phyloP scores from a whole-genome alignment of 768 basidiomycete genomes.

The Clathrus columnatus region DNA sequence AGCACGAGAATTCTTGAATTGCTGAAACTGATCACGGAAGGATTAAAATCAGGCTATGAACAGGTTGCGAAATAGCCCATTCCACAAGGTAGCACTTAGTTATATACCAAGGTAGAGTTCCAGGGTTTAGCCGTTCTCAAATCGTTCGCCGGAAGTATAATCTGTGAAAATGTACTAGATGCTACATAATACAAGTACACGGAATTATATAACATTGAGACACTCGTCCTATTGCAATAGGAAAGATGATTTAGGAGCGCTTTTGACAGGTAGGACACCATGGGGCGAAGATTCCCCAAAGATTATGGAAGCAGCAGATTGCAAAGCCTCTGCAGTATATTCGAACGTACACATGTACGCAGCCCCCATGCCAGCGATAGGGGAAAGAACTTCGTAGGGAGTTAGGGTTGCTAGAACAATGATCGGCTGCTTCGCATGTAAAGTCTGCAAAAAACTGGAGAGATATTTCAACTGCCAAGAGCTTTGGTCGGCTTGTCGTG shows the following conservation, averaged over 20 bases:
- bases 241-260: not conserved
- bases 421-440: slow-evolving; percentile 16
- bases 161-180: too few relatives aligned
- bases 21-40: too few relatives aligned
- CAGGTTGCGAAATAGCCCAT: too few relatives aligned
- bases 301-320: slow-evolving; percentile 33
- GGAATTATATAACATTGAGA: too few relatives aligned
- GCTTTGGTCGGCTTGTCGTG: slow-evolving; percentile 46
- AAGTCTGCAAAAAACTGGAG: slow-evolving; percentile 18
- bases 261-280: slow-evolving; percentile 24
- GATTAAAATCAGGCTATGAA: too few relatives aligned
- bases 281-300: slow-evolving; percentile 28
- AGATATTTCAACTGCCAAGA: slow-evolving; percentile 45
- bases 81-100: too few relatives aligned
- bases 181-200: too few relatives aligned
- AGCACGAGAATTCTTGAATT: not conserved
- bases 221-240: too few relatives aligned
- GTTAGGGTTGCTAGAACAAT: slow-evolving; percentile 52
- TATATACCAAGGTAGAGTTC: too few relatives aligned
- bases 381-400: slow-evolving; percentile 50
- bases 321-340: slow-evolving; percentile 44
- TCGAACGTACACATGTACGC: slow-evolving; percentile 49
- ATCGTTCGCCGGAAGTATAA: too few relatives aligned
- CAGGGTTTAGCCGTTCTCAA: too few relatives aligned
- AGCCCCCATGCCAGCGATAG: slow-evolving; percentile 1